phyloP scores from a whole-genome alignment of 2,329 filamentous ascomycete species.

The Fonsecaea nubica region DNA sequence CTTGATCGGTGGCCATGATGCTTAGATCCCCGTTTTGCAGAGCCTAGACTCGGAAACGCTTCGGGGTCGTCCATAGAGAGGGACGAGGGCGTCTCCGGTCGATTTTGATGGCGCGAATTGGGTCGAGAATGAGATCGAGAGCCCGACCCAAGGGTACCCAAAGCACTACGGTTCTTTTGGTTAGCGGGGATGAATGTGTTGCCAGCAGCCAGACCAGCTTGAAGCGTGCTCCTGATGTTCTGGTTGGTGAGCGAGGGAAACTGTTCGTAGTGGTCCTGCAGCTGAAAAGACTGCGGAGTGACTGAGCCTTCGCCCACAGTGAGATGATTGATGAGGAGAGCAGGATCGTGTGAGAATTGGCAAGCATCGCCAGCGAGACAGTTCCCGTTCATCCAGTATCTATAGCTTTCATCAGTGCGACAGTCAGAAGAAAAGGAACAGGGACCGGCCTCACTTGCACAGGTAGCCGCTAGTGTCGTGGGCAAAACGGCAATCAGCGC shows the following conservation, averaged over 20 bases:
- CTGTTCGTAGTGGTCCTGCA: slow-evolving; percentile 77
- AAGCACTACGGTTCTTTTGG: slow-evolving; percentile 31
- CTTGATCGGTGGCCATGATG: slow-evolving; percentile 90
- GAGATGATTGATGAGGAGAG: slow-evolving; percentile 76
- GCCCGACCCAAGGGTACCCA: slow-evolving; percentile 39
- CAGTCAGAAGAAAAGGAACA: slow-evolving; percentile 30
- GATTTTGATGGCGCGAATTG: slow-evolving; percentile 76
- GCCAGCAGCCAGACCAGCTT: slow-evolving; percentile 49
- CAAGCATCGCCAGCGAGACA: slow-evolving; percentile 93
- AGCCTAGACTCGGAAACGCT: slow-evolving; percentile 88
- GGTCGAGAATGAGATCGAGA: slow-evolving; percentile 80
- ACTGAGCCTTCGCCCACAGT: slow-evolving; percentile 66
- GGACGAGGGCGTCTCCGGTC: slow-evolving; percentile 62
- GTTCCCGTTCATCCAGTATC: slow-evolving; percentile 95
- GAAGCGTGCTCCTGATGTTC: slow-evolving; percentile 48
- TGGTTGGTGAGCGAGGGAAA: slow-evolving; percentile 73
- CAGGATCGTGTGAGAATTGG: slow-evolving; percentile 95
- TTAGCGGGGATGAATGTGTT: slow-evolving; percentile 40
- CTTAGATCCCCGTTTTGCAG: slow-evolving; percentile 82
- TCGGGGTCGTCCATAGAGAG: slow-evolving; percentile 91
- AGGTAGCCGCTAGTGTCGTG: slow-evolving; percentile 95
- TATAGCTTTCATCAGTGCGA: slow-evolving; percentile 50
- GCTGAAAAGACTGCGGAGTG: slow-evolving; percentile 71
- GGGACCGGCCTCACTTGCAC: slow-evolving; percentile 79
- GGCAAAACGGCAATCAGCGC: slow-evolving; percentile 95